A percentile compares a stretch with the other conserved stretches of the same genome.
Evolutionary conservation across 139 green algal species (phyloP).

Genomic region (Coccomyxa sp.): DNA sequence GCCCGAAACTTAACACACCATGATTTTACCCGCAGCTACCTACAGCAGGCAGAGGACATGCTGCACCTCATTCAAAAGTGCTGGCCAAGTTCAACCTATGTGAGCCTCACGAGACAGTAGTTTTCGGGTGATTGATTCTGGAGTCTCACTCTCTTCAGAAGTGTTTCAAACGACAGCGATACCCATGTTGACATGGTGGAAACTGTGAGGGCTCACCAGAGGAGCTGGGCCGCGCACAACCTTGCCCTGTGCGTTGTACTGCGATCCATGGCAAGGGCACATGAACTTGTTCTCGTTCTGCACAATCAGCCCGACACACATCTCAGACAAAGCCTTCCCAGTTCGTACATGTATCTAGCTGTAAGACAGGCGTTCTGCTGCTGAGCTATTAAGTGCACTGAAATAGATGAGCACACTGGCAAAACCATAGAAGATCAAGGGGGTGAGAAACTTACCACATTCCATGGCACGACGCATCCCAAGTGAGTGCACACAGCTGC

Average conservation of each 20-base stretch:
- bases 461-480: constrained; percentile 99
- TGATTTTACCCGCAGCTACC: not conserved
- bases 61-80: constrained; percentile 13
- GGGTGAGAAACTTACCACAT: constrained; percentile 47
- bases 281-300: constrained; percentile 99
- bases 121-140: not conserved
- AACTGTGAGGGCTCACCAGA: constrained; percentile 43
- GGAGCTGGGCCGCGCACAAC: constrained; percentile 89
- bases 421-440: too few species aligned
- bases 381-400: not conserved
- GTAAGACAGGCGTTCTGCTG: not conserved
- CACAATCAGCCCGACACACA: not conserved
- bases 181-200: too few species aligned
- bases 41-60: not conserved
- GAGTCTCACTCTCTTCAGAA: not conserved
- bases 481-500: constrained; percentile 96
- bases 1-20: not conserved
- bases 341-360: not conserved
- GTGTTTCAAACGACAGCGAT: not conserved
- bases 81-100: not conserved
- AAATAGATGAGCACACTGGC: not conserved
- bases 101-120: not conserved
- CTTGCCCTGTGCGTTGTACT: constrained; percentile 97
- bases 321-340: not conserved
- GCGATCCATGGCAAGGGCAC: constrained; percentile 98